These are phyloP conservation scores for Aphanomyces astaci DNA, from an alignment of 352 stramenopile species.

Conservation along the genomic window DNA sequence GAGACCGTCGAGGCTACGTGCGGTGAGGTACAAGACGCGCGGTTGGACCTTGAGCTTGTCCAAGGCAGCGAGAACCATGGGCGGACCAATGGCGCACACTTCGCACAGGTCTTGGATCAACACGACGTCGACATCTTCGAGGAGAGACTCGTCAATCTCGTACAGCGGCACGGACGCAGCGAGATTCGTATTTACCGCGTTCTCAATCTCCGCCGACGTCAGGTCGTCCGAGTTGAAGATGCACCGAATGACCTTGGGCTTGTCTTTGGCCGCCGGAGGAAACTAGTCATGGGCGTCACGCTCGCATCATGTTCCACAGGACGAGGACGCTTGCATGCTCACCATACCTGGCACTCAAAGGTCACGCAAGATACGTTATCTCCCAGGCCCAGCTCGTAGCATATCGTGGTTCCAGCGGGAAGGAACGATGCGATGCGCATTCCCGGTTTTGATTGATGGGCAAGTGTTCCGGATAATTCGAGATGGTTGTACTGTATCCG, in stretches of 20 bases:
- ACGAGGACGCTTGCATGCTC: not conserved
- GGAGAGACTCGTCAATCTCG: constrained; percentile 12
- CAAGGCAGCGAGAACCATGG: constrained; percentile 15
- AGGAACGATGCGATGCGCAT: constrained; percentile 23
- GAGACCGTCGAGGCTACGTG: constrained; percentile 4
- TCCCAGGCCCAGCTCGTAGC: constrained; percentile 20
- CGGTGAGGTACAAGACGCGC: constrained; percentile 11
- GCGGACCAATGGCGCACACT: constrained; percentile 20
- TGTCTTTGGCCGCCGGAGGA: constrained; percentile 6
- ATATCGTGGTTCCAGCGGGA: constrained; percentile 19
- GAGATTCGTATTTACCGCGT: not conserved
- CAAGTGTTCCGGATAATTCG: not conserved
- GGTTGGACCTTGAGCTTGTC: constrained; percentile 7
- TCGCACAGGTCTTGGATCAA: constrained; percentile 23
- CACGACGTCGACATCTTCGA: constrained; percentile 15
- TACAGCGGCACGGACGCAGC: constrained; percentile 9
- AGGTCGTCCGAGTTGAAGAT: constrained; percentile 15
- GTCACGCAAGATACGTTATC: constrained; percentile 13
- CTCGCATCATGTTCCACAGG: too few relatives aligned
- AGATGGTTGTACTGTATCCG: not conserved
- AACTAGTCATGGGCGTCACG: not conserved
- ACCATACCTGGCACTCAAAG: constrained; percentile 17
- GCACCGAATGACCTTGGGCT: constrained; percentile 23
- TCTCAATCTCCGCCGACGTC: constrained; percentile 13
- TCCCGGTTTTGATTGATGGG: not conserved